Percentiles rank a stretch among this genome's conserved stretches.
These are phyloP conservation scores for Haematococcus lacustris DNA, from an alignment of 139 green algal genomes.

Conservation along the genomic window DNA sequence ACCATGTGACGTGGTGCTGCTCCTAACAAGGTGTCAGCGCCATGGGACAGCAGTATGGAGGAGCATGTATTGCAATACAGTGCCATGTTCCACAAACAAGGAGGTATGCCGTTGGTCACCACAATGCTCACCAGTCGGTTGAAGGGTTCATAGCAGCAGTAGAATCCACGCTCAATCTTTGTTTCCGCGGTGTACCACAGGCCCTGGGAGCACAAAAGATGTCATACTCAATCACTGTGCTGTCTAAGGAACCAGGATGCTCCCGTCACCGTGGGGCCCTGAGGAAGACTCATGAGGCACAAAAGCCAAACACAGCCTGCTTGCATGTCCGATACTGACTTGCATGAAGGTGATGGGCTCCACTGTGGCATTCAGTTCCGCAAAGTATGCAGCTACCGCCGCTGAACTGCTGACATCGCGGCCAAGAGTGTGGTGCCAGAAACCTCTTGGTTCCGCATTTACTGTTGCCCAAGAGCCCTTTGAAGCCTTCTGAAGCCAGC, in stretches of 20 bases:
- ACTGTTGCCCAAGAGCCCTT: slow-evolving; percentile 9
- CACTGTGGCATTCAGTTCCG: slow-evolving; percentile 28
- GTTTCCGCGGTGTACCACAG: slow-evolving; percentile 28
- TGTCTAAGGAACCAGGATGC: not conserved
- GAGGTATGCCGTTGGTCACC: too few relatives aligned
- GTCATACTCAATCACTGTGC: not conserved
- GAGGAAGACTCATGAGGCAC: not conserved
- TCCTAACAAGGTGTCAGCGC: too few relatives aligned
- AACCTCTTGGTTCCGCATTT: slow-evolving; percentile 27
- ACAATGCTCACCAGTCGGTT: slow-evolving; percentile 32
- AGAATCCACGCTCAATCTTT: slow-evolving; percentile 52
- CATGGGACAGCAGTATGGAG: too few relatives aligned
- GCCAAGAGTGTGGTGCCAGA: slow-evolving; percentile 50
- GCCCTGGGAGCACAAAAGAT: slow-evolving; percentile 11
- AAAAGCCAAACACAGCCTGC: not conserved
- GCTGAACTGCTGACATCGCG: slow-evolving; percentile 37
- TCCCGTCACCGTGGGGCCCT: not conserved
- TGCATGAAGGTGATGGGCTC: slow-evolving; percentile 36
- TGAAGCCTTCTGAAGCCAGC: slow-evolving; percentile 48
- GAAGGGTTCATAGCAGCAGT: slow-evolving; percentile 60
- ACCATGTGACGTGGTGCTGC: too few relatives aligned
- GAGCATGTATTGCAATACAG: too few relatives aligned
- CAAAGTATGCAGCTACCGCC: slow-evolving; percentile 56
- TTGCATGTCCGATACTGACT: not conserved
- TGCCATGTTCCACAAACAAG: too few relatives aligned